Evolutionary conservation across 2,329 filamentous ascomycete genomes (phyloP), one percentile per base, ranked within the genome.

Genomic region (Colletotrichum magnum): DNA sequence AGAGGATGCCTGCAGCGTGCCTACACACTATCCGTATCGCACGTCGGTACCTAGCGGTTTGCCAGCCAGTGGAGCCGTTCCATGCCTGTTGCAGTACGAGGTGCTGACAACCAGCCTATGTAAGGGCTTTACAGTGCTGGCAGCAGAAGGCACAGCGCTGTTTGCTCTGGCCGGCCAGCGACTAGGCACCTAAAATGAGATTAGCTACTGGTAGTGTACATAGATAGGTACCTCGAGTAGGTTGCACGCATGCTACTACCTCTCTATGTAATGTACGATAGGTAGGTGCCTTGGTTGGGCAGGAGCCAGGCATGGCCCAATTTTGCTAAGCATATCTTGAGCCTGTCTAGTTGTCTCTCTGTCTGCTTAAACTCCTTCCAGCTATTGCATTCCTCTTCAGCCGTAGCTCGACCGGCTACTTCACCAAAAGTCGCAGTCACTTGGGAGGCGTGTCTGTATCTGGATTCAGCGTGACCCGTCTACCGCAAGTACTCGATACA

Each of bases 361-460:
- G 18, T 10, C 18, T 39, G 18, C 12, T 43, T 52, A 52, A 52
- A 36, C 58, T 47, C 16, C 13, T 52, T 60, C 47, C 18, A 36
- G 58, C 58, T 24, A 28, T 52, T 21, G 58, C 47, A 52, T 60
- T 58, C 47, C 45, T 36, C 21, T 58, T 28, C 32, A 15, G 56
- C 48, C 43, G 24, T 43, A 61, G 18, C 58, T 26, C n/a, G 41
- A n/a, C 26, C 48, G 41, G 28, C 18, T 12, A 24, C 63, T 45
- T 53, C 16, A 15, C 4, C 24, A 26, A 15, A 26, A 12, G 24
- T 32, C 21, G 15, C 32, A 36, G 39, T 47, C 41, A n/a, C 41
- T 15, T n/a, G 7, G 13, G 41, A 43, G 52, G 58, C 21, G 64
- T 67, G 58, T 57, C n/a, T 63, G 36, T 67, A 67, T 36, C 32